A percentile compares a stretch with the other conserved stretches of the same genome.
Evolutionary conservation across 768 basidiomycete genomes (phyloP).

Genomic region (Podaxis rugospora): DNA sequence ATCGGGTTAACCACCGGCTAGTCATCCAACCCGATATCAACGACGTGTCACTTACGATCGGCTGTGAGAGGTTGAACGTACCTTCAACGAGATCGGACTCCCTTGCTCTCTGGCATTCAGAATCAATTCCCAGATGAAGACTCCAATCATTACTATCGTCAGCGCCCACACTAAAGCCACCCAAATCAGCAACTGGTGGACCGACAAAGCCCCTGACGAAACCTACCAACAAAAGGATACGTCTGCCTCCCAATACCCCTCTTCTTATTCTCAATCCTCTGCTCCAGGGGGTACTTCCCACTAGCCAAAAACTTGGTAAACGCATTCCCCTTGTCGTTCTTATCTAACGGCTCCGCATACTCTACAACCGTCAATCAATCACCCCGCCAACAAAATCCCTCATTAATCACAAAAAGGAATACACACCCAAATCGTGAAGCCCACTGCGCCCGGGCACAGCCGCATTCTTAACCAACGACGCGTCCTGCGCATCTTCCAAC

Average conservation of each 20-base stretch:
- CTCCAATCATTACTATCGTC: constrained; percentile 61
- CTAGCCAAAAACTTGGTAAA: constrained; percentile 38
- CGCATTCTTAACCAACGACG: constrained; percentile 44
- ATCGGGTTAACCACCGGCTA: constrained; percentile 84
- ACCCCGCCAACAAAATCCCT: neutral
- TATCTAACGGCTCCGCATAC: constrained; percentile 53
- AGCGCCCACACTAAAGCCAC: constrained; percentile 51
- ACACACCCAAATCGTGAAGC: constrained; percentile 55
- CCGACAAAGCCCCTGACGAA: neutral
- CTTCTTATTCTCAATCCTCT: constrained; percentile 86
- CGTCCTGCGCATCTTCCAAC: constrained; percentile 26
- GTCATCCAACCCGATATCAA: neutral
- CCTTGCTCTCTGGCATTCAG: constrained; percentile 75
- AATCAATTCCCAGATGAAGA: constrained; percentile 85
- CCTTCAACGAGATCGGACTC: constrained; percentile 82
- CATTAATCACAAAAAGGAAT: neutral
- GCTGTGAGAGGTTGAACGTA: constrained; percentile 18
- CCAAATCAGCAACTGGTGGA: neutral
- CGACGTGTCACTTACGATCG: neutral
- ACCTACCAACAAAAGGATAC: constrained; percentile 70
- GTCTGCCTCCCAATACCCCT: constrained; percentile 80
- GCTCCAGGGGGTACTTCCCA: constrained; percentile 61
- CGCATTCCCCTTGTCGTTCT: constrained; percentile 24
- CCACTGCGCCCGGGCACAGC: constrained; percentile 33
- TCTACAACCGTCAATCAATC: constrained; percentile 34